These are phyloP conservation scores for Solanum appendiculatum DNA, from an alignment of 257 asterid genomes.

Conservation along the genomic window DNA sequence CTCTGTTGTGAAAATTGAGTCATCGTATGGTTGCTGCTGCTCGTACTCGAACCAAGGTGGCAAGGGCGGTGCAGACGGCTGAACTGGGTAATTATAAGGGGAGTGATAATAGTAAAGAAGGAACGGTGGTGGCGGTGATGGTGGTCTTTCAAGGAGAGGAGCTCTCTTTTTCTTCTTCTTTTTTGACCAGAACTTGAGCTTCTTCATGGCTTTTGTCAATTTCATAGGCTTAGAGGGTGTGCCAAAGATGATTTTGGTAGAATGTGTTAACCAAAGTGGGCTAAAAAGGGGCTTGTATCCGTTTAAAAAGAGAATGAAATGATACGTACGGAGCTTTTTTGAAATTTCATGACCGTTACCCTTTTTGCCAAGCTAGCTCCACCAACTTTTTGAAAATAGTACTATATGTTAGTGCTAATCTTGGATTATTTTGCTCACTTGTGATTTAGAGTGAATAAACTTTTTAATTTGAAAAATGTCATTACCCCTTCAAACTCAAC, in stretches of 20 bases:
- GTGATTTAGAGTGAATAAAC: neutral
- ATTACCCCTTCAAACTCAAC: neutral
- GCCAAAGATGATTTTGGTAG: neutral
- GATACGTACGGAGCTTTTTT: neutral
- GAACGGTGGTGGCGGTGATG: constrained; percentile 16
- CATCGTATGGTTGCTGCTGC: constrained; percentile 1
- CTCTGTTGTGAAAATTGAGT: constrained; percentile 8
- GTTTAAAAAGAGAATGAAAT: neutral
- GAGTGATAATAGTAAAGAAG: constrained; percentile 5
- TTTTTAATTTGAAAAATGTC: neutral
- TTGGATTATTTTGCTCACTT: neutral
- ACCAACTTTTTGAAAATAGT: neutral
- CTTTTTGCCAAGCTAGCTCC: neutral
- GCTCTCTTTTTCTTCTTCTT: constrained; percentile 37
- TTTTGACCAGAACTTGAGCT: constrained; percentile 63
- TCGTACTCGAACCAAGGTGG: constrained; percentile 50
- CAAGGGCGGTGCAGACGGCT: constrained; percentile 69
- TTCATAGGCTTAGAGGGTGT: constrained; percentile 25
- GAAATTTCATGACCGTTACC: constrained; percentile 19
- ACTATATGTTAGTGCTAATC: neutral
- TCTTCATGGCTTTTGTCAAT: constrained; percentile 52
- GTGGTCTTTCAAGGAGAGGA: constrained; percentile 6
- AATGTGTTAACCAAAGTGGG: neutral
- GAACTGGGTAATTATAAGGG: constrained; percentile 20
- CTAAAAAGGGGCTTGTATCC: neutral